Evolutionary conservation across 495 filamentous ascomycete species (phyloP), one percentile per base, ranked within the genome.

Genomic region (Venustampulla echinocandica): DNA sequence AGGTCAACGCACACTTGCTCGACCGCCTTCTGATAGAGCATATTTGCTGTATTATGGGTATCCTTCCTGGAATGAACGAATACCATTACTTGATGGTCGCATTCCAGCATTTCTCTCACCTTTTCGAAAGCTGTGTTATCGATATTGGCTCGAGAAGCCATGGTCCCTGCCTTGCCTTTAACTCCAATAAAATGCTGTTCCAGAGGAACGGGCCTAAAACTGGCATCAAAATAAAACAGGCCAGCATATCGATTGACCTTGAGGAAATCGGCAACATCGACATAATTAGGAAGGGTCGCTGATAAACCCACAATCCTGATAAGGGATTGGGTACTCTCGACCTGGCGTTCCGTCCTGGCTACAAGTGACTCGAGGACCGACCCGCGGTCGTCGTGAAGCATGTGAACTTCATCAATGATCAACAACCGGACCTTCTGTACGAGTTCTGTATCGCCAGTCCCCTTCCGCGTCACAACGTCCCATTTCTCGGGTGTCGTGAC

Each of bases 401-500:
- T 99, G 56, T 99, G 92, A 1, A 99, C 92, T 66, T 99, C 92
- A 63, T 99, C 92, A 58, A 99, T 95, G 53, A 99, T 97, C 41
- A 99, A 75, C 22, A 99, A 68, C 14, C 92, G 79, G 10, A 99
- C 92, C 57, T 99, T 98, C 56, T 97, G 92, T 2, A 97, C 92
- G 10, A 99, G 75, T 59, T 96, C 93, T 4, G 93, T 97, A 59
- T 99, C 92, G 2, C 92, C 92, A 1, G 87, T 95, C 38, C 92
- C 90, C 64, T 97, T 99, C 34, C 92, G 74, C 9, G 92, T 99
- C 24, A 97, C 84, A 10, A 97, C 90, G 66, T 99, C 92, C 92
- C 92, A 99, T 69, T 99, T 99, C 63, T 99, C 92, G 40, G 92
- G 92, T 9, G 92, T 99, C 0, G 92, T 99, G 13, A 99, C 93